Conservation (phyloP, 192 early-diverging fungal species). For the Coemansia interrupta region DNA sequence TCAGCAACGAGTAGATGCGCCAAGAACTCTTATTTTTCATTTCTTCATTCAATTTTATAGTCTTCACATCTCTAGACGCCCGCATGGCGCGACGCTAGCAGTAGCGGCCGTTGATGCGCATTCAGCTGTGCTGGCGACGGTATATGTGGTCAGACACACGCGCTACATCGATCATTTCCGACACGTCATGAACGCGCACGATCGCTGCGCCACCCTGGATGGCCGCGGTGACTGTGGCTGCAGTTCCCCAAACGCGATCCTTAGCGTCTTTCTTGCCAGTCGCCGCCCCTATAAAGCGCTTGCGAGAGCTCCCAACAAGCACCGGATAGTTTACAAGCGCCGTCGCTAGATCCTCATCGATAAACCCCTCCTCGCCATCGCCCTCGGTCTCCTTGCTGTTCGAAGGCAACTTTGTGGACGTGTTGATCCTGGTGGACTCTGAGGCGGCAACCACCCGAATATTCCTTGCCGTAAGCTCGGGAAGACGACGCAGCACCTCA, state of each 20-base stretch:
- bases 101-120: no score
- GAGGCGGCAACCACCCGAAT: conserved; percentile 20
- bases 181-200: conserved; percentile 91
- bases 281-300: conserved; percentile 84
- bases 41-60: no score
- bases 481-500: conserved; percentile 73
- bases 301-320: conserved; percentile 87
- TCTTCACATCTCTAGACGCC: no score
- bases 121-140: conserved; percentile 12
- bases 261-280: conserved; percentile 65
- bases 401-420: background rate
- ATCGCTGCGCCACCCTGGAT: conserved; percentile 79
- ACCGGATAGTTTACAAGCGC: conserved; percentile 63
- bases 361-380: conserved; percentile 34
- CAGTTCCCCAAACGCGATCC: conserved; percentile 81
- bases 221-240: conserved; percentile 79
- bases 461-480: conserved; percentile 46
- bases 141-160: conserved; percentile 75
- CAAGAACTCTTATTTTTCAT: background rate
- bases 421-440: conserved; percentile 10
- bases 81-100: no score
- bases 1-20: conserved; percentile 62
- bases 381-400: conserved; percentile 2
- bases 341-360: conserved; percentile 46
- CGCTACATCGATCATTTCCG: conserved; percentile 87